phyloP scores from a whole-genome alignment of 1,284 basidiomycete genomes.

The Abortiporus biennis region DNA sequence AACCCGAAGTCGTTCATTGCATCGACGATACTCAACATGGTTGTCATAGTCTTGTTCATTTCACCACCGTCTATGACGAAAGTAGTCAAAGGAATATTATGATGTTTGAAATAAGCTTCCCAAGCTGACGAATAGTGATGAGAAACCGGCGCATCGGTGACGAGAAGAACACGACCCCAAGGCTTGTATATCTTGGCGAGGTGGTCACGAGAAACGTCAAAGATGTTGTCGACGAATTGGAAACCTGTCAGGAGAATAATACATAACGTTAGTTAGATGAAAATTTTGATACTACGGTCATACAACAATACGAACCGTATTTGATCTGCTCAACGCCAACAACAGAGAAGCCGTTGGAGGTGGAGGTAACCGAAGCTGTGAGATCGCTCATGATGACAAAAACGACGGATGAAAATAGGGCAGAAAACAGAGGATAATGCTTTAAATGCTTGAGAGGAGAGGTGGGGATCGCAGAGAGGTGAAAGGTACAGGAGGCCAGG shows the following conservation, averaged over 20 bases:
- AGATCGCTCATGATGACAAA: conserved; percentile 16
- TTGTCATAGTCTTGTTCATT: conserved; percentile 18
- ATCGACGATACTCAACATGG: conserved; percentile 17
- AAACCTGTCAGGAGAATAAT: conserved; percentile 8
- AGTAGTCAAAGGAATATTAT: conserved; percentile 13
- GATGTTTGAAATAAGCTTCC: conserved; percentile 17
- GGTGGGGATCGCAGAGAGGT: no score
- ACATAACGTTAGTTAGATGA: no score
- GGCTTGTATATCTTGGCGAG: conserved; percentile 14
- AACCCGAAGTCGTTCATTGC: conserved; percentile 17
- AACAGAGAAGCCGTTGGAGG: conserved; percentile 14
- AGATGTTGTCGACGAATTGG: conserved; percentile 17
- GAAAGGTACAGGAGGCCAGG: no score
- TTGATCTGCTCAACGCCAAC: conserved; percentile 15
- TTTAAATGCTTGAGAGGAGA: no score
- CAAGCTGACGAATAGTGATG: conserved; percentile 11
- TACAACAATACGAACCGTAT: conserved; percentile 8
- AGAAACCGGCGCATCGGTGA: conserved; percentile 14
- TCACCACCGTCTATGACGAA: conserved; percentile 17
- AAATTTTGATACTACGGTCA: not conserved
- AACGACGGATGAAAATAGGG: not conserved
- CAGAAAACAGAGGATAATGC: not conserved
- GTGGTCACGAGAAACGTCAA: conserved; percentile 10
- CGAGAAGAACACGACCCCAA: conserved; percentile 16
- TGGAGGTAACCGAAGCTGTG: conserved; percentile 13